Conservation (phyloP, 257 asterid species). For the Capsicum rhomboideum region DNA sequence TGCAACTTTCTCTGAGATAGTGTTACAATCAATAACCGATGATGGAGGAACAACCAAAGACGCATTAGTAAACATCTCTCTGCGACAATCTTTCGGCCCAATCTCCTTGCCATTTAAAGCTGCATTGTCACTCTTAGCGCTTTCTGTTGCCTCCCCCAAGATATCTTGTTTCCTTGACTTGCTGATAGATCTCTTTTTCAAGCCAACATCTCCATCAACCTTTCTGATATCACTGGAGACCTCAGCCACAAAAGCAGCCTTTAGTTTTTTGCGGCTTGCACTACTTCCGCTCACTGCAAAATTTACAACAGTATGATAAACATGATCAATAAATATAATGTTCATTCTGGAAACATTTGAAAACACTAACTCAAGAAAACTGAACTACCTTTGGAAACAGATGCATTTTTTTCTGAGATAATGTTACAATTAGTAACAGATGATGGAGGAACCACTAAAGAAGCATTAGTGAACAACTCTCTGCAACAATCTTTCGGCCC, state of each 20-base stretch:
- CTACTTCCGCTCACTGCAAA: constrained; percentile 28
- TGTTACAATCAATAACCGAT: constrained; percentile 17
- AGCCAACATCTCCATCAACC: constrained; percentile 1
- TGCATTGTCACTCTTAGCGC: constrained; percentile 13
- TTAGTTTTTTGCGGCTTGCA: constrained; percentile 21
- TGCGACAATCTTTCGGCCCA: constrained; percentile 16
- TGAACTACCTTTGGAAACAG: constrained; percentile 39
- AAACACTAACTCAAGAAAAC: constrained; percentile 6
- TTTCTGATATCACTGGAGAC: constrained; percentile 21
- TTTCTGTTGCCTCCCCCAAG: constrained; percentile 18
- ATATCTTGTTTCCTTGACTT: constrained; percentile 35
- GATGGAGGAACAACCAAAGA: constrained; percentile 13
- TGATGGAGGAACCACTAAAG: constrained; percentile 15
- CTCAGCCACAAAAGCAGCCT: constrained; percentile 12
- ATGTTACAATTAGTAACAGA: constrained; percentile 17
- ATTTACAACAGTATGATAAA: constrained; percentile 2
- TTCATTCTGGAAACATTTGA: neutral
- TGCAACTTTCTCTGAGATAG: constrained; percentile 25
- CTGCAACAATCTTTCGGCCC: constrained; percentile 14
- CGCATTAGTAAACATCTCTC: constrained; percentile 13
- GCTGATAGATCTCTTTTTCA: constrained; percentile 15
- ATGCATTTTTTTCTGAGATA: constrained; percentile 24
- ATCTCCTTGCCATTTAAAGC: constrained; percentile 7
- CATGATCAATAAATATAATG: neutral
- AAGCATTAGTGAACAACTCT: constrained; percentile 16